phyloP scores from a whole-genome alignment of 192 early-diverging fungal genomes.

The Bifiguratus adelaidae region DNA sequence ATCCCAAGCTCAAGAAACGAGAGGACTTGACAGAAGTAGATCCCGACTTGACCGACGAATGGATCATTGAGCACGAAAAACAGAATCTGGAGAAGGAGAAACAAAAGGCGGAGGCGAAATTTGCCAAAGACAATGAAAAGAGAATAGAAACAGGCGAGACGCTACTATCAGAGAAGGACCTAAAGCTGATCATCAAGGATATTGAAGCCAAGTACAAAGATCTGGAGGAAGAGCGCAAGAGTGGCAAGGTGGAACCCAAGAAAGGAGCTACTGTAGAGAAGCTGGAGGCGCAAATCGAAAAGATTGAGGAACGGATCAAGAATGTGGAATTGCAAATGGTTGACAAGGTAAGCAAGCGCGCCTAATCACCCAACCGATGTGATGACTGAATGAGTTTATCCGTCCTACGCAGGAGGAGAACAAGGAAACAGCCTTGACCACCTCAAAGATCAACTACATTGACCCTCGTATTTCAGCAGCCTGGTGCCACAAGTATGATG shows the following conservation, averaged over 20 bases:
- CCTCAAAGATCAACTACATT: conserved; percentile 98
- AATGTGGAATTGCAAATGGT: conserved; percentile 61
- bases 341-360: conserved; percentile 54
- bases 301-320: conserved; percentile 59
- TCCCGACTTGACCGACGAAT: conserved; percentile 66
- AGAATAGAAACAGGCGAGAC: conserved; percentile 51
- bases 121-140: conserved; percentile 83
- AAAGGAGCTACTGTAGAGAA: conserved; percentile 52
- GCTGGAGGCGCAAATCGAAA: conserved; percentile 59
- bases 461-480: conserved; percentile 92
- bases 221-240: conserved; percentile 32
- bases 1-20: conserved; percentile 63
- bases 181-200: conserved; percentile 38
- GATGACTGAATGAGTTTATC: not conserved
- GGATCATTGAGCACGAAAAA: conserved; percentile 55
- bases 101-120: conserved; percentile 43
- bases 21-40: conserved; percentile 58
- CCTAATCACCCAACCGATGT: not conserved
- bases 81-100: conserved; percentile 59
- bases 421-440: conserved; percentile 91
- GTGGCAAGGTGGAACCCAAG: conserved; percentile 28
- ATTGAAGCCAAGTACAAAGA: conserved; percentile 34
- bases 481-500: conserved; percentile 84
- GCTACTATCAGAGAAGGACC: conserved; percentile 29
- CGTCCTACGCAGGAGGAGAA: conserved; percentile 66